Conservation (phyloP, 1,284 basidiomycete species). For the Schizopora paradoxa region DNA sequence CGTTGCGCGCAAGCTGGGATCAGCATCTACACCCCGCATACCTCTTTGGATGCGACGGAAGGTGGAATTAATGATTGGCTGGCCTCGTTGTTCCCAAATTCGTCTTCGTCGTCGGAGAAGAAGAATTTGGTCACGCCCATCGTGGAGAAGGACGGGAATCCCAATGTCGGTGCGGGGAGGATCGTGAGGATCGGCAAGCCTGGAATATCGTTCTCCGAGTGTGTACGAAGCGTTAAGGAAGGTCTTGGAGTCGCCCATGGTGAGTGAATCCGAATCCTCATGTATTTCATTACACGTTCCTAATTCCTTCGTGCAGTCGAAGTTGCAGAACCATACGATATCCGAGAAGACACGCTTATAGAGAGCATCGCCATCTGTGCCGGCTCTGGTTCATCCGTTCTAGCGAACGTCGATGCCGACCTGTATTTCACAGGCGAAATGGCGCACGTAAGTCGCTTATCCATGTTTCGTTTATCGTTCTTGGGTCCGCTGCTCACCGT, state of each 20-base stretch:
- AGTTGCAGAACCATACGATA: slow-evolving; percentile 52
- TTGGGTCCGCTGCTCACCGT: too few relatives aligned
- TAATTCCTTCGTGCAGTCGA: slow-evolving; percentile 77
- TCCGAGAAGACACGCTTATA: slow-evolving; percentile 33
- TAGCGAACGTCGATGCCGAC: slow-evolving; percentile 67
- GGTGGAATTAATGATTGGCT: slow-evolving; percentile 89
- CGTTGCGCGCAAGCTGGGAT: slow-evolving; percentile 77
- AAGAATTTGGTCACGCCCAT: slow-evolving; percentile 4
- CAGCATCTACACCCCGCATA: slow-evolving; percentile 86
- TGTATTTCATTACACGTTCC: too few relatives aligned
- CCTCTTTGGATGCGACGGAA: slow-evolving; percentile 74
- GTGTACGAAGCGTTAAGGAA: slow-evolving; percentile 64
- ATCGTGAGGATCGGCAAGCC: slow-evolving; percentile 56
- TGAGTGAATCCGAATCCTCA: too few relatives aligned
- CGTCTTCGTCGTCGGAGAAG: too few relatives aligned
- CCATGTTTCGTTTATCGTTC: too few relatives aligned
- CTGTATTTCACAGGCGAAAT: slow-evolving; percentile 91
- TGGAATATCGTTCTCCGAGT: slow-evolving; percentile 44
- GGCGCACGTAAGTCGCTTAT: slow-evolving; percentile 73
- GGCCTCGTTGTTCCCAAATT: slow-evolving; percentile 34
- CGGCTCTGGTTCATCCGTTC: slow-evolving; percentile 74
- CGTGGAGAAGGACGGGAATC: slow-evolving; percentile 24
- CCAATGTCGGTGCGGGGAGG: slow-evolving; percentile 64
- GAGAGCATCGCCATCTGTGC: slow-evolving; percentile 77
- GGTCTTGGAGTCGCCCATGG: slow-evolving; percentile 61